phyloP scores from a whole-genome alignment of 2,329 filamentous ascomycete species.

The Phaeosphaeria sp. region DNA sequence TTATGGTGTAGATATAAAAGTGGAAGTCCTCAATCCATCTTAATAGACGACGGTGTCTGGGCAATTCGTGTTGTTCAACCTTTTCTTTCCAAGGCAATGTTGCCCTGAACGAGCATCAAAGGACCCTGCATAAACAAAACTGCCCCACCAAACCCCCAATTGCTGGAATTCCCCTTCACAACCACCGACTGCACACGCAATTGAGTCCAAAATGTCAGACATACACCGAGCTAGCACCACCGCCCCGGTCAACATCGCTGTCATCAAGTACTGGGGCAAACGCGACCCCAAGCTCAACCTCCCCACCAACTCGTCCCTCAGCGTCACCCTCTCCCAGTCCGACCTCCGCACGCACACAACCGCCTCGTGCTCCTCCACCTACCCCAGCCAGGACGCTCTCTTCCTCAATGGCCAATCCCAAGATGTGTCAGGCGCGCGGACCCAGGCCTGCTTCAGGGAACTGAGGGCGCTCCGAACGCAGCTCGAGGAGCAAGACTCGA shows the following conservation, averaged over 20 bases:
- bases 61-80: not conserved
- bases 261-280: constrained; percentile 99
- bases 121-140: constrained; percentile 41
- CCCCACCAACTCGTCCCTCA: constrained; percentile 96
- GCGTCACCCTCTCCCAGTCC: constrained; percentile 91
- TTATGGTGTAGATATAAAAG: not conserved
- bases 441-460: constrained; percentile 92
- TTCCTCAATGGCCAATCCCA: constrained; percentile 83
- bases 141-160: constrained; percentile 23
- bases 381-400: constrained; percentile 72
- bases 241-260: constrained; percentile 96
- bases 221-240: constrained; percentile 95
- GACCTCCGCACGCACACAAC: constrained; percentile 96
- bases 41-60: not conserved
- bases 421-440: constrained; percentile 85
- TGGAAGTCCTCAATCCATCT: not conserved
- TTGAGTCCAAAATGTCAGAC: constrained; percentile 46
- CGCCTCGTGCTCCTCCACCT: constrained; percentile 82
- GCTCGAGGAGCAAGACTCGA: constrained; percentile 74
- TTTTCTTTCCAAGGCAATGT: not conserved
- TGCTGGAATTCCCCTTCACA: constrained; percentile 1
- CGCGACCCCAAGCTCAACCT: constrained; percentile 92
- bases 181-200: constrained; percentile 1
- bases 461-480: constrained; percentile 78
- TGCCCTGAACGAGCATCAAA: constrained; percentile 9